phyloP scores from a whole-genome alignment of 495 filamentous ascomycete species.

The Niebla homalea region DNA sequence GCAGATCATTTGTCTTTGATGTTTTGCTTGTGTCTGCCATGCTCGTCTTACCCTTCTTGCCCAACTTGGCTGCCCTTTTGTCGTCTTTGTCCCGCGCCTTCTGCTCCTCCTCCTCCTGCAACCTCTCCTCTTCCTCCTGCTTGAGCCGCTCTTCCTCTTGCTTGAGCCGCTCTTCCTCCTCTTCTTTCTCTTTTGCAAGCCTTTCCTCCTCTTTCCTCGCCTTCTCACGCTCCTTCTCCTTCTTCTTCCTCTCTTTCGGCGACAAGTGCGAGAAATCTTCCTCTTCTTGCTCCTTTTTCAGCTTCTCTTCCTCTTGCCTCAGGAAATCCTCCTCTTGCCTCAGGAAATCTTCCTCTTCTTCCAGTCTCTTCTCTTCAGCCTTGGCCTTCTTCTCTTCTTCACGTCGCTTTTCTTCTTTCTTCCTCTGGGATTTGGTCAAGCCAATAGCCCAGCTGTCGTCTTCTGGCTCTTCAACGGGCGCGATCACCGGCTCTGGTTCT shows the following conservation, averaged over 20 bases:
- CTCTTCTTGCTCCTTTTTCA: not conserved
- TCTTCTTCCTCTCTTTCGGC: conserved; percentile 12
- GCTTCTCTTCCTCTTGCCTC: conserved; percentile 18
- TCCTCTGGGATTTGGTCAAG: conserved; percentile 1
- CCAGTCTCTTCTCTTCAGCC: conserved; percentile 3
- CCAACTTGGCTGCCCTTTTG: conserved; percentile 18
- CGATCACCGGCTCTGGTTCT: not conserved
- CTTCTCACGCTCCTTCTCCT: conserved; percentile 11
- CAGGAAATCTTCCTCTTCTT: conserved; percentile 14
- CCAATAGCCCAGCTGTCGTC: conserved; percentile 4
- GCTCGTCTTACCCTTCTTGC: conserved; percentile 17
- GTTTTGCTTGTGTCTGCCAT: conserved; percentile 2
- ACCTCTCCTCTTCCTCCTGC: conserved; percentile 4
- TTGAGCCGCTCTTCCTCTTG: conserved; percentile 12
- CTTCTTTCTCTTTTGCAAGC: not conserved
- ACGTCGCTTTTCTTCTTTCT: conserved; percentile 5
- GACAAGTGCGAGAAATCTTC: conserved; percentile 1
- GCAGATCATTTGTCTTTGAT: conserved; percentile 15
- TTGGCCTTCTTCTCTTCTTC: conserved; percentile 5
- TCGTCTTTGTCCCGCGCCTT: conserved; percentile 18
- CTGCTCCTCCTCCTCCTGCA: conserved; percentile 8
- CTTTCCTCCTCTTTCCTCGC: conserved; percentile 5
- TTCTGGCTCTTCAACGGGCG: not conserved
- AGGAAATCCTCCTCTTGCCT: conserved; percentile 16
- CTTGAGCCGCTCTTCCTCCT: conserved; percentile 1